A percentile compares a stretch with the other conserved stretches of the same genome.
Evolutionary conservation across 2,329 filamentous ascomycete genomes (phyloP).

Genomic region (Stenocarpella maydis): DNA sequence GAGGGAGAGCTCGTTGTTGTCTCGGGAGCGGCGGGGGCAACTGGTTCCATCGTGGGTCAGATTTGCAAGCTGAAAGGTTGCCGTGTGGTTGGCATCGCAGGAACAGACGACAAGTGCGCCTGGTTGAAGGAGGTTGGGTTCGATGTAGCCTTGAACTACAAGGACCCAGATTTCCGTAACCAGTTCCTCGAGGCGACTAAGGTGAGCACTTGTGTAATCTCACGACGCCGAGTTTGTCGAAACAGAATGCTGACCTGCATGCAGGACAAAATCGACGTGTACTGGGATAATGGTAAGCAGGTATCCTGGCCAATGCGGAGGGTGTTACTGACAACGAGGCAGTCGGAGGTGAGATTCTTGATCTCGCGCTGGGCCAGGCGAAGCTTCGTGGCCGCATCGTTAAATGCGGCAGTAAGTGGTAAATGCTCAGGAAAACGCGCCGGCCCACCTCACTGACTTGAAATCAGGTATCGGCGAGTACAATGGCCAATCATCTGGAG

Average conservation of each 20-base stretch:
- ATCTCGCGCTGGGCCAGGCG: slow-evolving; percentile 70
- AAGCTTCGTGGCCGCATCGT: slow-evolving; percentile 70
- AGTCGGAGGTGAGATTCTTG: slow-evolving; percentile 75
- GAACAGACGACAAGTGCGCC: slow-evolving; percentile 63
- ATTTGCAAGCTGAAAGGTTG: slow-evolving; percentile 71
- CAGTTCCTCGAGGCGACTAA: slow-evolving; percentile 67
- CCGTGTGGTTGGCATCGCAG: slow-evolving; percentile 63
- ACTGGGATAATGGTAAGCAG: slow-evolving; percentile 68
- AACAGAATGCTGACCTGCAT: background rate
- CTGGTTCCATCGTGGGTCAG: slow-evolving; percentile 71
- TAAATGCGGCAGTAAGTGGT: slow-evolving; percentile 76
- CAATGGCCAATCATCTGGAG: slow-evolving; percentile 20
- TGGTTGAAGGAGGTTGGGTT: slow-evolving; percentile 73
- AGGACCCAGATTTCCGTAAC: slow-evolving; percentile 66
- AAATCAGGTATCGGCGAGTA: slow-evolving; percentile 31
- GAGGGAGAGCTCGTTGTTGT: slow-evolving; percentile 73
- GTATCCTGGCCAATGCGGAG: background rate
- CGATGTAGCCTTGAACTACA: slow-evolving; percentile 75
- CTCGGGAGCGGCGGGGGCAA: slow-evolving; percentile 72
- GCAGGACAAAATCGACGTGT: slow-evolving; percentile 68
- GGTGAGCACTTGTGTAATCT: background rate
- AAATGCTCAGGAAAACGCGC: slow-evolving; percentile 51
- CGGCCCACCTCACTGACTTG: background rate
- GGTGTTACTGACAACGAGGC: slow-evolving; percentile 4
- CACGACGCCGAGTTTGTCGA: slow-evolving; percentile 42